Evolutionary conservation across 2,329 filamentous ascomycete genomes (phyloP).

Genomic region (Fusarium mundagurra): DNA sequence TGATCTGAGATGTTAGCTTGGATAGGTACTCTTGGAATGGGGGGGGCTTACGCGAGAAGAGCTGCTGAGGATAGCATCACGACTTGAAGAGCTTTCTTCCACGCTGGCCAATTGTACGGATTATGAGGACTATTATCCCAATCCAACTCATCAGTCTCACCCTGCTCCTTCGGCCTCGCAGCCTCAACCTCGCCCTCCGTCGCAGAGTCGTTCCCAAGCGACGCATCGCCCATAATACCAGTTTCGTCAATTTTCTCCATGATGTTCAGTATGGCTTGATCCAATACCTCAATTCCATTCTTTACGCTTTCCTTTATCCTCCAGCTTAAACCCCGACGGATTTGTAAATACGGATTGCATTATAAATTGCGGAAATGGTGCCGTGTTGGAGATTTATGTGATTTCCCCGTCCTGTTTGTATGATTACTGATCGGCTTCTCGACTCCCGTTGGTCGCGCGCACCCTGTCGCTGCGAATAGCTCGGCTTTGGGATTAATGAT

Average conservation of each 20-base stretch:
- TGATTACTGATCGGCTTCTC: constrained; percentile 32
- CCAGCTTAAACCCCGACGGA: not conserved
- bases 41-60: constrained; percentile 53
- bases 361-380: not conserved
- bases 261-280: not conserved
- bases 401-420: not conserved
- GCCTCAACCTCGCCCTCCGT: constrained; percentile 47
- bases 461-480: not conserved
- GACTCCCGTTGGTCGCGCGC: not conserved
- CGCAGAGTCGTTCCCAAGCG: constrained; percentile 12
- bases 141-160: constrained; percentile 12
- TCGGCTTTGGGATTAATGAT: constrained; percentile 24
- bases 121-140: constrained; percentile 57
- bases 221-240: not conserved
- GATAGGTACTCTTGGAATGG: too few species aligned
- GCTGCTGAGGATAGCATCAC: constrained; percentile 51
- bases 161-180: constrained; percentile 5
- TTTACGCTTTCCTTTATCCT: not conserved
- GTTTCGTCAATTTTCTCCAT: constrained; percentile 15
- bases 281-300: not conserved
- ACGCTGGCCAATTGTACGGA: constrained; percentile 60
- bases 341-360: not conserved
- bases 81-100: constrained; percentile 53
- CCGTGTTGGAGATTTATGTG: not conserved
- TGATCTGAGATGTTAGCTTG: constrained; percentile 3